Percentiles rank a stretch among this genome's conserved stretches.
These are phyloP conservation scores for Glonium stellatum DNA, from an alignment of 495 filamentous ascomycete species.

Conservation along the genomic window DNA sequence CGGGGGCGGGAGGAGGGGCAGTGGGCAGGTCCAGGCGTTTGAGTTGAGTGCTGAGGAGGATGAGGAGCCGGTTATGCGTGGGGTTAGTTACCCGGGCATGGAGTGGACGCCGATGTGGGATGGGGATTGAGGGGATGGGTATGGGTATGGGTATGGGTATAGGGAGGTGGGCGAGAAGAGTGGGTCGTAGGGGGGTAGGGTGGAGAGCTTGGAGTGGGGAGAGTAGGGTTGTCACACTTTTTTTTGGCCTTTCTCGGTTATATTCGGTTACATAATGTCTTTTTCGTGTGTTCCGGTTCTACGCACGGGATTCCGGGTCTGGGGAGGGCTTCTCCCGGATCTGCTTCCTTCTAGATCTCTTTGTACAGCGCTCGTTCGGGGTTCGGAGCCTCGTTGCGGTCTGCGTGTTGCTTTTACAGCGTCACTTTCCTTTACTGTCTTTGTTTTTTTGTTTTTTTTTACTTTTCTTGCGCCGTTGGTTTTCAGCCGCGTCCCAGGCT, in stretches of 20 bases:
- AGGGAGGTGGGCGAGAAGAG: neutral
- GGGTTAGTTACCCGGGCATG: slow-evolving; percentile 22
- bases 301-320: too few relatives aligned
- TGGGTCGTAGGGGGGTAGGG: too few relatives aligned
- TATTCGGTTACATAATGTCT: too few relatives aligned
- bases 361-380: neutral
- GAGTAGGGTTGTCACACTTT: too few relatives aligned
- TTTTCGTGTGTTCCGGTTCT: too few relatives aligned
- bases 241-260: too few relatives aligned
- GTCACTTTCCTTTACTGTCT: too few relatives aligned
- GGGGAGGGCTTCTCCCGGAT: too few relatives aligned
- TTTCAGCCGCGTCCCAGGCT: neutral
- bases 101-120: slow-evolving; percentile 24
- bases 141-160: neutral
- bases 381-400: neutral
- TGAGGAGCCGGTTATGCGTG: slow-evolving; percentile 27
- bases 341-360: too few relatives aligned
- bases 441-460: neutral
- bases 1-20: neutral
- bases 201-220: too few relatives aligned
- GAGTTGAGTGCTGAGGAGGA: slow-evolving; percentile 27
- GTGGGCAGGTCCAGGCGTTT: slow-evolving; percentile 3
- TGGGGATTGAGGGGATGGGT: slow-evolving; percentile 5
- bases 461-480: neutral
- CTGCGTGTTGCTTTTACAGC: neutral